Evolutionary conservation across 805 yeast genomes (phyloP).

Genomic region (Candida mattraensis): DNA sequence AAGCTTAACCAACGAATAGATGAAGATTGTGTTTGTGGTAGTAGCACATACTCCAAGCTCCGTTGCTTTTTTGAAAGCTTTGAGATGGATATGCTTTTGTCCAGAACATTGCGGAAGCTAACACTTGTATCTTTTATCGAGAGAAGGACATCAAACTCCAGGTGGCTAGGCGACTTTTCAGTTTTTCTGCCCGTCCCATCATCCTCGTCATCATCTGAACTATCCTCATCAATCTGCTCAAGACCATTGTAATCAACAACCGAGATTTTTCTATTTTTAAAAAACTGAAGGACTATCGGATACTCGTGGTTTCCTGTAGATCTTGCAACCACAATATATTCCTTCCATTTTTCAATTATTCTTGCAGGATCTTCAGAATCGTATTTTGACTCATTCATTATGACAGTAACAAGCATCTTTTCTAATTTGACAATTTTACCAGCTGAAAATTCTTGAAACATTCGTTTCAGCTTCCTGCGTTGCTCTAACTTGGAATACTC

Average conservation of each 20-base stretch:
- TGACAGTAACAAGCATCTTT: conserved; percentile 57
- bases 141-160: conserved; percentile 22
- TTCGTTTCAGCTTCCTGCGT: conserved; percentile 22
- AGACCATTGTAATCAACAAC: conserved; percentile 16
- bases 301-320: conserved; percentile 49
- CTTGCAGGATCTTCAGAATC: conserved; percentile 43
- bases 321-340: conserved; percentile 70
- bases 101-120: conserved; percentile 62
- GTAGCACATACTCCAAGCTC: conserved; percentile 46
- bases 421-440: conserved; percentile 71
- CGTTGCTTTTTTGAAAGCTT: conserved; percentile 19
- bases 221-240: conserved; percentile 11
- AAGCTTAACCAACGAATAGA: conserved; percentile 67
- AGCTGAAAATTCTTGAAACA: conserved; percentile 36
- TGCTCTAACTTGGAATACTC: conserved; percentile 22
- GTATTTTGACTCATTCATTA: conserved; percentile 43
- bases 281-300: conserved; percentile 67
- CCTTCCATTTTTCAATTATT: conserved; percentile 74
- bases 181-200: conserved; percentile 1
- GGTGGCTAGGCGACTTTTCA: conserved; percentile 5
- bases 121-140: conserved; percentile 35
- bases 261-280: conserved; percentile 43
- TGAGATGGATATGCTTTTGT: conserved; percentile 63
- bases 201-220: conserved; percentile 11
- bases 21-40: conserved; percentile 50